Conservation (phyloP, 1,284 basidiomycete species). For the Heterobasidion irregulare region DNA sequence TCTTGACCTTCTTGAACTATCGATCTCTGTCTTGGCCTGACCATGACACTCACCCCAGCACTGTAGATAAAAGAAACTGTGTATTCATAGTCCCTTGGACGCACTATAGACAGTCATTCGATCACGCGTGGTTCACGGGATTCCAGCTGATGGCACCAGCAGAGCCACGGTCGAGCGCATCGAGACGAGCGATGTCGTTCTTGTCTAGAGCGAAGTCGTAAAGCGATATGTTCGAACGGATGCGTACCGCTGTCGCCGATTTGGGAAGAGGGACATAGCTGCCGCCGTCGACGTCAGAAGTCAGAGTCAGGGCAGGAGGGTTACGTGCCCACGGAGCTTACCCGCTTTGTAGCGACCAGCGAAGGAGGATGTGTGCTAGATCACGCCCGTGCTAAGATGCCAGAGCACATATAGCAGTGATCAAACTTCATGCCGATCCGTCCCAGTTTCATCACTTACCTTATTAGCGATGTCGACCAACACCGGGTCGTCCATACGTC, state of each 20-base stretch:
- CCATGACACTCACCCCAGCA: no score
- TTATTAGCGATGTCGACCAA: constrained; percentile 49
- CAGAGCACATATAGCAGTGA: no score
- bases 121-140: constrained; percentile 37
- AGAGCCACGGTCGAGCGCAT: constrained; percentile 55
- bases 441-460: constrained; percentile 31
- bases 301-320: background rate
- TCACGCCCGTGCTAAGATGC: constrained; percentile 36
- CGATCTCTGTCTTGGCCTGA: no score
- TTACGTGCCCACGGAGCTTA: background rate
- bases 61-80: no score
- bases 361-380: constrained; percentile 68
- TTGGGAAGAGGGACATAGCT: constrained; percentile 71
- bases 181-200: constrained; percentile 55
- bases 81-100: no score
- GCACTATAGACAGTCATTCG: background rate
- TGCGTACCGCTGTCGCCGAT: constrained; percentile 59
- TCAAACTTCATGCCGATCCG: no score
- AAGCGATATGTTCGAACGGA: constrained; percentile 59
- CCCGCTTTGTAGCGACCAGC: constrained; percentile 81
- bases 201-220: constrained; percentile 62
- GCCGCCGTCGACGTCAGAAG: background rate
- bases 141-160: constrained; percentile 67
- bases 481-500: constrained; percentile 45
- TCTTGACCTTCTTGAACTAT: no score